A percentile compares a stretch with the other conserved stretches of the same genome.
phyloP scores from a whole-genome alignment of 169 alveolate species.

The Eimeria necatrix region DNA sequence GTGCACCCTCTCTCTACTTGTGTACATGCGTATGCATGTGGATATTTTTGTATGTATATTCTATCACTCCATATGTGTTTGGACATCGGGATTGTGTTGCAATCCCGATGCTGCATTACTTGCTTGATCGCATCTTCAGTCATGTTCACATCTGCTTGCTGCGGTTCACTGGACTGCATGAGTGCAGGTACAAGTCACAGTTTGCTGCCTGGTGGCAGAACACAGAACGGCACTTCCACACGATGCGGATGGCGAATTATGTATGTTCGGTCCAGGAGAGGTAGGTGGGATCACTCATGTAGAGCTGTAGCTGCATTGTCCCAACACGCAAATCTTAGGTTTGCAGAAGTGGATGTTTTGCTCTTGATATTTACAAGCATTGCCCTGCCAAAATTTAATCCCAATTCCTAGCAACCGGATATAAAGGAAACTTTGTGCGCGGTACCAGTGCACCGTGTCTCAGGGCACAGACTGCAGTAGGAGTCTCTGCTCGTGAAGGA shows the following conservation, averaged over 20 bases:
- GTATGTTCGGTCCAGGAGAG: slow-evolving; percentile 70
- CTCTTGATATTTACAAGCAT: no score
- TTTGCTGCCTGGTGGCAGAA: slow-evolving; percentile 81
- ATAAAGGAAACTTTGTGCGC: no score
- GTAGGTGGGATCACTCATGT: slow-evolving; percentile 11
- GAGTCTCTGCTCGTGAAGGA: slow-evolving; percentile 41
- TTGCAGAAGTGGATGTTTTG: no score
- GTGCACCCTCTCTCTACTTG: background rate
- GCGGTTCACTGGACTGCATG: background rate
- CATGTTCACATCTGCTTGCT: background rate
- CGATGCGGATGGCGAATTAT: slow-evolving; percentile 79
- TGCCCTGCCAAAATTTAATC: no score
- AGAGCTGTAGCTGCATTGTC: no score
- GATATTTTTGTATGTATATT: no score
- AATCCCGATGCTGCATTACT: background rate
- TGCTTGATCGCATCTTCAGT: background rate
- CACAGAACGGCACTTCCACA: slow-evolving; percentile 80
- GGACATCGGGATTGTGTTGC: background rate
- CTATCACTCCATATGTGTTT: no score
- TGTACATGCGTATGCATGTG: background rate
- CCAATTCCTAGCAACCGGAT: no score
- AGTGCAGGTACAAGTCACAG: slow-evolving; percentile 75
- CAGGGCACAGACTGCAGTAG: slow-evolving; percentile 50
- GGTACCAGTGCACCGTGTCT: background rate
- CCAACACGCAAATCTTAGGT: no score